These are phyloP conservation scores for Aspergillus alliaceus DNA, from an alignment of 2,329 filamentous ascomycete species.

Conservation along the genomic window DNA sequence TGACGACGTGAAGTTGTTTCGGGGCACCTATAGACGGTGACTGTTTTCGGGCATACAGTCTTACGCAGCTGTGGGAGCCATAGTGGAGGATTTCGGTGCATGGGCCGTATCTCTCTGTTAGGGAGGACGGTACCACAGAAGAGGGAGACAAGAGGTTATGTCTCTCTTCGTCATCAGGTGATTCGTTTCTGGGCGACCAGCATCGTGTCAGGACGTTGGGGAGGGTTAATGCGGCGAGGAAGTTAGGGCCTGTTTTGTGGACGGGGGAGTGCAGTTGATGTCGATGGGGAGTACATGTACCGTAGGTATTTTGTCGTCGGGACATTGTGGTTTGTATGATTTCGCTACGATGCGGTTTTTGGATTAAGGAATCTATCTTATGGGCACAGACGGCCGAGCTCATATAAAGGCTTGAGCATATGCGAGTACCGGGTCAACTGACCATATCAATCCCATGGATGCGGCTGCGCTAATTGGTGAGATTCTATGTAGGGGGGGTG, in stretches of 20 bases:
- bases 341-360: neutral
- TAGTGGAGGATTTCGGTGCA: slow-evolving; percentile 30
- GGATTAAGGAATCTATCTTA: neutral
- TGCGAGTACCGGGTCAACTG: neutral
- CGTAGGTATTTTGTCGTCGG: neutral
- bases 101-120: slow-evolving; percentile 25
- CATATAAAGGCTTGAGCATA: neutral
- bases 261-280: slow-evolving; percentile 2
- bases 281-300: neutral
- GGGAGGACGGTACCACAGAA: neutral
- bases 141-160: slow-evolving; percentile 15
- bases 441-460: neutral
- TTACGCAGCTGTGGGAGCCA: slow-evolving; percentile 25
- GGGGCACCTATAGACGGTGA: neutral
- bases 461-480: neutral
- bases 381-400: neutral
- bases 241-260: neutral
- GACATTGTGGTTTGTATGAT: neutral
- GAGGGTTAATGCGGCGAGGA: neutral
- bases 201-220: slow-evolving; percentile 2
- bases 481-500: neutral
- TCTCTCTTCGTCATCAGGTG: slow-evolving; percentile 7
- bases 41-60: slow-evolving; percentile 19
- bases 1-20: slow-evolving; percentile 25
- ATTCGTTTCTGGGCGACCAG: slow-evolving; percentile 2